phyloP scores from a whole-genome alignment of 2,329 filamentous ascomycete genomes.

The Rhinocladiella mackenziei region DNA sequence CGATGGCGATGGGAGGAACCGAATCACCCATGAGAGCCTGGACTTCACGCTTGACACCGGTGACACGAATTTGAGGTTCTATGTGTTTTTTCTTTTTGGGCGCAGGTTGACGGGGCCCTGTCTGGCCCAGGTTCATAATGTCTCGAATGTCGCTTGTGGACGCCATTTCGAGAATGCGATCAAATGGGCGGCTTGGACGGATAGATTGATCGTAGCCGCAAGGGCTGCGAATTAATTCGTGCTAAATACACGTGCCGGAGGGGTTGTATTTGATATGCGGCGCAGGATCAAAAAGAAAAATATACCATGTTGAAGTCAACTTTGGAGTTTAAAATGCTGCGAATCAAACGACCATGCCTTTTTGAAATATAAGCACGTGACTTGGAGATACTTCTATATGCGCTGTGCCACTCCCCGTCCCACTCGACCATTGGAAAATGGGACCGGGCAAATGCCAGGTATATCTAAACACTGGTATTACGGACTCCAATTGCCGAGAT shows the following conservation, averaged over 20 bases:
- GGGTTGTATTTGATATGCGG: not conserved
- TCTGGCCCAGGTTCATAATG: constrained; percentile 71
- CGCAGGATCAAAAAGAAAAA: too few relatives aligned
- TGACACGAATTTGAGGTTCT: constrained; percentile 41
- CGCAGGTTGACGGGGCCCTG: constrained; percentile 52
- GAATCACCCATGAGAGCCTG: constrained; percentile 49
- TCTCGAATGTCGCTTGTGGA: constrained; percentile 79
- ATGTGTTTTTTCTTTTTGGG: constrained; percentile 73
- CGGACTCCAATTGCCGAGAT: too few relatives aligned
- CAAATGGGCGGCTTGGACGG: not conserved
- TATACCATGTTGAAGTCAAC: too few relatives aligned
- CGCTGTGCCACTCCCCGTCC: too few relatives aligned
- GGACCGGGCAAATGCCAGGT: too few relatives aligned
- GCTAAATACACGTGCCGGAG: not conserved
- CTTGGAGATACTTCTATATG: too few relatives aligned
- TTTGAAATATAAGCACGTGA: too few relatives aligned
- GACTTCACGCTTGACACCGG: constrained; percentile 50
- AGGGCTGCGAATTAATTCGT: too few relatives aligned
- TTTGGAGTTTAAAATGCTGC: too few relatives aligned
- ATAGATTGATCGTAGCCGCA: not conserved
- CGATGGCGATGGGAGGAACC: constrained; percentile 51
- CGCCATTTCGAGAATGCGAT: constrained; percentile 47
- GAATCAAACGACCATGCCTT: too few relatives aligned
- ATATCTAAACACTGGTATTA: too few relatives aligned
- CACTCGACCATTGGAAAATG: too few relatives aligned